Conservation (phyloP, 2,329 filamentous ascomycete genomes). For the Macrophomina pseudophaseolina region DNA sequence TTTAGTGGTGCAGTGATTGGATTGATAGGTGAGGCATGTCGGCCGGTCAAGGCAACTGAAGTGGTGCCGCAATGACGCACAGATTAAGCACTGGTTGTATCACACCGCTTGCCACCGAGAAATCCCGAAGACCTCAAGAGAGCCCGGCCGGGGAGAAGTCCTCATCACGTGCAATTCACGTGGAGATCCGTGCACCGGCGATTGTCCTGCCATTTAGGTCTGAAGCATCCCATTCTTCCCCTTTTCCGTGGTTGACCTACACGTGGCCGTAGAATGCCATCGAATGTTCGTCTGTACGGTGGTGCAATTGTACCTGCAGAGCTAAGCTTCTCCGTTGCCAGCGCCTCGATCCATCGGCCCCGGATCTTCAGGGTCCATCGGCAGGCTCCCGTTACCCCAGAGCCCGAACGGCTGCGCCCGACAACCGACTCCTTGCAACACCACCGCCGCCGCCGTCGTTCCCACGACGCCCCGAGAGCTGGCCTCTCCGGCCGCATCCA, state of each 20-base stretch:
- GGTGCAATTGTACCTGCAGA: not conserved
- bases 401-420: not conserved
- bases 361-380: conserved; percentile 9
- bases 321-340: not conserved
- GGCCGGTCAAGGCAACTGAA: too few species aligned
- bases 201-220: not conserved
- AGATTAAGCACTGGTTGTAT: not conserved
- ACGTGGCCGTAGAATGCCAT: not conserved
- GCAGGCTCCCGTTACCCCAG: not conserved
- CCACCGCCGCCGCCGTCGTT: not conserved
- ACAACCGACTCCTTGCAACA: not conserved
- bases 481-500: not conserved
- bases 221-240: not conserved
- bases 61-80: too few species aligned
- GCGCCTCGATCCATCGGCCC: not conserved
- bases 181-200: not conserved
- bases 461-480: not conserved
- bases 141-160: not conserved
- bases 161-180: conserved; percentile 1
- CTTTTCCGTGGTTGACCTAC: not conserved
- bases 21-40: too few species aligned
- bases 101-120: not conserved
- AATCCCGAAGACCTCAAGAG: too few species aligned
- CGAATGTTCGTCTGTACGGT: not conserved
- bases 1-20: too few species aligned